Conservation (phyloP, 1,284 basidiomycete species). For the Cryptococcus floricola region DNA sequence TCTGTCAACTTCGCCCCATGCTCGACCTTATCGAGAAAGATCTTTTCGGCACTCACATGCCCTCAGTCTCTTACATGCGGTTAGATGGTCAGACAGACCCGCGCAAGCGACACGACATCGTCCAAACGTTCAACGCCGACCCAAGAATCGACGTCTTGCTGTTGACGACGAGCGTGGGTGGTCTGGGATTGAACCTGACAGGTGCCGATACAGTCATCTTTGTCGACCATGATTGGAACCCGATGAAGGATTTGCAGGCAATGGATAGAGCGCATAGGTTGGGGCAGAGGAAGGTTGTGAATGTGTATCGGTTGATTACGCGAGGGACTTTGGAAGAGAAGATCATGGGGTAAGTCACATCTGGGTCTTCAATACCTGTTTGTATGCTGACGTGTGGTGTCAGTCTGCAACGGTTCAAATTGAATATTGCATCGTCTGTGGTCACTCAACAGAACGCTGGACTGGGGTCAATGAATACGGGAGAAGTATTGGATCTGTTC, state of each 20-base stretch:
- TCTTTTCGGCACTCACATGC: constrained; percentile 88
- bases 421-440: constrained; percentile 95
- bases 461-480: constrained; percentile 92
- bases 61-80: constrained; percentile 95
- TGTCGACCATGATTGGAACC: constrained; percentile 99
- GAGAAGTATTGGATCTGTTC: constrained; percentile 94
- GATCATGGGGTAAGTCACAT: constrained; percentile 88
- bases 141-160: constrained; percentile 96
- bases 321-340: constrained; percentile 97
- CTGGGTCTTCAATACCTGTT: background rate
- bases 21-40: constrained; percentile 95
- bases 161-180: constrained; percentile 94
- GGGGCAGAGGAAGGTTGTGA: constrained; percentile 98
- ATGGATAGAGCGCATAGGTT: constrained; percentile 99
- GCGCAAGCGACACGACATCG: constrained; percentile 86
- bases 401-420: constrained; percentile 94
- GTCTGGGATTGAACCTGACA: constrained; percentile 90
- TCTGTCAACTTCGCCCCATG: constrained; percentile 99
- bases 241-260: constrained; percentile 98
- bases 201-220: constrained; percentile 99
- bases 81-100: constrained; percentile 87
- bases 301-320: constrained; percentile 96
- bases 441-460: constrained; percentile 97
- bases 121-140: constrained; percentile 97
- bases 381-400: background rate